Base-by-base conservation (phyloP, 305 asterid species). In the Fraxinus sp. region DNA sequence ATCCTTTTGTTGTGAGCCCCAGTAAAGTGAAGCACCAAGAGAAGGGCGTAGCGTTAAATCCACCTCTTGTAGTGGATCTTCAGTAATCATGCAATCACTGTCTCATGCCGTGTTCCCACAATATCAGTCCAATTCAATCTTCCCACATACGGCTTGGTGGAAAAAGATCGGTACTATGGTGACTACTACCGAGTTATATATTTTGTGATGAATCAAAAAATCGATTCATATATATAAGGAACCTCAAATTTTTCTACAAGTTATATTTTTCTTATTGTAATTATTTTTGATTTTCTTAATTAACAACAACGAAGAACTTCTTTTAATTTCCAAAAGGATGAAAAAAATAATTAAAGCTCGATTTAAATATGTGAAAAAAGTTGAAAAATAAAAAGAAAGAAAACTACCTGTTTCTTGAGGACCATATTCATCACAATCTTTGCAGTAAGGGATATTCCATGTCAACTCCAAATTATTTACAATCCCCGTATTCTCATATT, bases 371-470 rank as follows among this genome's bases (percentile, higher is more conserved):
- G 0, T n/a, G 16, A 41, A n/a, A 7, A 57, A 59, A 7, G 10
- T 20, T 59, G 28, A 20, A 59, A 59, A 59, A 18, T 5, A 6
- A 18, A 20, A 18, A 59, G 9, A 18, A 79, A 4, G 75, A 77
- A 30, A 26, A 33, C 2, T 55, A 82, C 89, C 89, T 84, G 80
- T 26, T 46, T 77, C 30, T 24, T 7, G 26, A 74, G 59, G 20
- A 75, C n/a, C 78, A 79, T 52, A 13, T 7, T 18, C 80, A 57
- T 81, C 66, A 75, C 89, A 84, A 1, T 79, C 76, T 71, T 26
- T 80, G 84, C 90, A 88, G 33, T 22, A 70, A 24, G 81, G 57
- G 9, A 35, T 75, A 70, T 80, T 62, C 89, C 89, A 88, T 18
- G 82, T 80, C 66, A 88, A 79, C 82, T 79, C 22, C 71, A 88